Evolutionary conservation across 2,329 filamentous ascomycete genomes (phyloP), one percentile per base, ranked within the genome.

Genomic region (Parascedosporium putredinis): DNA sequence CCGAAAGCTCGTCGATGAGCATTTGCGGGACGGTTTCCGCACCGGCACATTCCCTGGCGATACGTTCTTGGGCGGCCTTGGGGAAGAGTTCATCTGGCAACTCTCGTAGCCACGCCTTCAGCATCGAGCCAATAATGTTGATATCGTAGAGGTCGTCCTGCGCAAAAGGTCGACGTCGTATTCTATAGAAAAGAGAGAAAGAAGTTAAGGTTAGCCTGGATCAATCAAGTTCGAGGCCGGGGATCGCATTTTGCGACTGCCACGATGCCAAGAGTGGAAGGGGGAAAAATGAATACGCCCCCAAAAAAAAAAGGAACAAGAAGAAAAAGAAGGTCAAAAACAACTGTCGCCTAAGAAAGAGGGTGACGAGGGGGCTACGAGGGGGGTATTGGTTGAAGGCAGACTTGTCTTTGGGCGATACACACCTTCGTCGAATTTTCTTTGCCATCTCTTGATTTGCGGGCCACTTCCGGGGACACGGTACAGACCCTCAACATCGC

Each of bases 1-100:
- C 90, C 1, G 91, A 95, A 2, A 97, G 79, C 65, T 95, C 88
- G 55, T 96, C 89, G 56, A 94, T 83, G 51, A 97, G 77, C 65
- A 93, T 64, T 62, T 94, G 86, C 0, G 91, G 90, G 4, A 91
- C 89, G 44, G 78, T 80, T 47, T 86, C 87, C 40, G 87, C 79
- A 9, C 86, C 86, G 48, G 81, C 77, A 62, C 88, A 94, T 64
- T 94, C 83, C 55, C 84, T 78, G 22, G 87, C 79, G 51, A 97
- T 84, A 53, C 83, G 79, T 51, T 88, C 83, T 64, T 97, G 91
- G 0, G 83, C 81, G 29, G 76, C 75, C 62, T 93, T 94, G 1
- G 91, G 91, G 59, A 97, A 88, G 40, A 97, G 80, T 61, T 96
- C 90, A 57, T 95, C 89, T 1, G 90, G 91, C n/a, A 96, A 74